These are phyloP conservation scores for Colletotrichum sp. DNA, from an alignment of 2,329 filamentous ascomycete species.

Conservation along the genomic window DNA sequence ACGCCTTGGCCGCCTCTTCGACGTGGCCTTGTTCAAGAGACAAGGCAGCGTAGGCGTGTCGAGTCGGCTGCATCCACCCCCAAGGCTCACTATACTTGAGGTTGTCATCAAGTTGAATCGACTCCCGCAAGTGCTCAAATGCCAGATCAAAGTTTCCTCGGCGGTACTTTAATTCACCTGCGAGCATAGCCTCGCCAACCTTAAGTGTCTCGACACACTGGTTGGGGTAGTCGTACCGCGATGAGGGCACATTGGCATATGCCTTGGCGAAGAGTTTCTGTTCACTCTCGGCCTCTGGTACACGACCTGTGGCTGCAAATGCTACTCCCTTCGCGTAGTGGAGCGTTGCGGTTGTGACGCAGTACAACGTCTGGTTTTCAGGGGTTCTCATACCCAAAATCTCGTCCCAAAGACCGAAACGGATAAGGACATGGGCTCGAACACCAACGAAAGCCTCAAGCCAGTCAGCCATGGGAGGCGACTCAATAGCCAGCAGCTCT, in stretches of 20 bases:
- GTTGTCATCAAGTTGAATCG: conserved; percentile 65
- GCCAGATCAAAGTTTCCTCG: conserved; percentile 60
- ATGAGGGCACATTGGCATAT: conserved; percentile 54
- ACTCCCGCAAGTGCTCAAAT: conserved; percentile 60
- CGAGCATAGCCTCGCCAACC: conserved; percentile 69
- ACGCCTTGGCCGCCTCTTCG: conserved; percentile 59
- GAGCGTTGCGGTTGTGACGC: conserved; percentile 69
- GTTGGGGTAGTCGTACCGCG: conserved; percentile 72
- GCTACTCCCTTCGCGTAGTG: conserved; percentile 74
- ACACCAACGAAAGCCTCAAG: conserved; percentile 73
- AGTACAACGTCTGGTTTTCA: conserved; percentile 64
- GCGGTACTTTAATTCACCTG: conserved; percentile 77
- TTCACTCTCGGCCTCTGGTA: conserved; percentile 59
- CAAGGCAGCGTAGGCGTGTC: conserved; percentile 73
- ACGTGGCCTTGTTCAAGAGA: conserved; percentile 67
- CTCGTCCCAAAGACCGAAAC: conserved; percentile 75
- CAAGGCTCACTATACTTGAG: conserved; percentile 76
- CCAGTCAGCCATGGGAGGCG: conserved; percentile 79
- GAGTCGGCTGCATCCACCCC: conserved; percentile 78
- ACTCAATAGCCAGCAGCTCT: conserved; percentile 64
- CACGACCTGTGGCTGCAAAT: conserved; percentile 59
- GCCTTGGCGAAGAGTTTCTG: conserved; percentile 56
- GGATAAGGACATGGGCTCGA: conserved; percentile 70
- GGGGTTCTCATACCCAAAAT: conserved; percentile 62
- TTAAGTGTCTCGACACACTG: conserved; percentile 65